Percentiles rank a stretch among this genome's conserved stretches.
phyloP scores from a whole-genome alignment of 1,284 basidiomycete species.

The Sanguinoderma infundibulare region DNA sequence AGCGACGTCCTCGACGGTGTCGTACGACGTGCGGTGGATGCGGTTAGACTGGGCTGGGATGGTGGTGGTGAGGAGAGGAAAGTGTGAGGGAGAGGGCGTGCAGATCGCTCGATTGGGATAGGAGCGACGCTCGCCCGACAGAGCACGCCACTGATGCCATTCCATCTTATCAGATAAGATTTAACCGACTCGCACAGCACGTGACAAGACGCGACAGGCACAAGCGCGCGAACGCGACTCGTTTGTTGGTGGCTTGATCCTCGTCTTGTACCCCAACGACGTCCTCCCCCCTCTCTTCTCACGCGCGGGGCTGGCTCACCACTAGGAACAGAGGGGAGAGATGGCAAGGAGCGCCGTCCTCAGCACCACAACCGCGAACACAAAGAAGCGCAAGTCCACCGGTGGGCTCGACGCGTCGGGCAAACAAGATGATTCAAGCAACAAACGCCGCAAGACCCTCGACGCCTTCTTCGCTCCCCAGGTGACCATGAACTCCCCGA shows the following conservation, averaged over 20 bases:
- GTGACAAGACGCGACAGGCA: constrained; percentile 18
- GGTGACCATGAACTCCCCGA: constrained; percentile 37
- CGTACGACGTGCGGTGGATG: background rate
- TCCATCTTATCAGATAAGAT: constrained; percentile 19
- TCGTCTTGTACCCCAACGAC: background rate
- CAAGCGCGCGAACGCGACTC: constrained; percentile 10
- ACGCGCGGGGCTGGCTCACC: background rate
- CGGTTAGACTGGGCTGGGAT: background rate
- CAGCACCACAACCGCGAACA: constrained; percentile 22
- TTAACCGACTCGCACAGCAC: constrained; percentile 12
- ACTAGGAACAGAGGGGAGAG: no score
- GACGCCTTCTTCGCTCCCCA: constrained; percentile 50
- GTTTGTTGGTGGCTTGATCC: background rate
- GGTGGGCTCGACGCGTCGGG: constrained; percentile 29
- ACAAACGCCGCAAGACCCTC: constrained; percentile 40
- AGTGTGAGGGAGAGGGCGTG: constrained; percentile 3
- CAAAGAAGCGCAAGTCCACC: constrained; percentile 48
- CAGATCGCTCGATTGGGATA: constrained; percentile 23
- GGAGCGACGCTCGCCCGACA: constrained; percentile 12
- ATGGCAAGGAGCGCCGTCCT: constrained; percentile 23
- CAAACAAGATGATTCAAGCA: constrained; percentile 35
- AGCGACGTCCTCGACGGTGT: background rate
- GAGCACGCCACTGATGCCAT: constrained; percentile 23
- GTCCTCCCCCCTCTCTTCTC: background rate
- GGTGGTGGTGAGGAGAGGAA: background rate